phyloP scores from a whole-genome alignment of 2,329 filamentous ascomycete species.

The Gyromitra esculenta region DNA sequence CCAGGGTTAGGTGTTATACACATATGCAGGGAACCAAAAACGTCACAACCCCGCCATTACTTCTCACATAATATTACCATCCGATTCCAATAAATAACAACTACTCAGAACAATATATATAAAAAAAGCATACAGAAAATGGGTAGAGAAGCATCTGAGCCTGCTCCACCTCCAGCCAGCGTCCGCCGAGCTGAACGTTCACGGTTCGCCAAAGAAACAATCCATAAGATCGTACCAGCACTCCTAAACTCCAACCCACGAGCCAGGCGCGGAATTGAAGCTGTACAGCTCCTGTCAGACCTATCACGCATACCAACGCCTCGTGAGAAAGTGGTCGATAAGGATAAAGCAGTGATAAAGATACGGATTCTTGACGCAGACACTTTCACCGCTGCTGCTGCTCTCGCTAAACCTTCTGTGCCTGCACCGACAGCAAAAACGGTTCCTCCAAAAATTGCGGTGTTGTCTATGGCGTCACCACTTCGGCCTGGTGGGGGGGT shows the following conservation, averaged over 20 bases:
- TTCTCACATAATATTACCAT: background rate
- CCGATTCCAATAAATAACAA: background rate
- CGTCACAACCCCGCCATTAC: constrained; percentile 25
- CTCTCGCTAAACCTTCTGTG: constrained; percentile 57
- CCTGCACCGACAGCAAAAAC: constrained; percentile 51
- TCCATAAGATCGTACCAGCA: constrained; percentile 70
- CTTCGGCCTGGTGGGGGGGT: constrained; percentile 71
- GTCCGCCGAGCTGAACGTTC: constrained; percentile 60
- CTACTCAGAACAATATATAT: background rate
- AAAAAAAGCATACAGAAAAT: constrained; percentile 3
- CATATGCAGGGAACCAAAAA: background rate
- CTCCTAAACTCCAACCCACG: constrained; percentile 67
- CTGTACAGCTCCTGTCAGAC: constrained; percentile 63
- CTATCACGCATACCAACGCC: constrained; percentile 52
- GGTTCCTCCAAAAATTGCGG: constrained; percentile 62
- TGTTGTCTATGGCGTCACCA: constrained; percentile 73
- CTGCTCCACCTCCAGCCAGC: constrained; percentile 20
- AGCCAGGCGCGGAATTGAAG: constrained; percentile 67
- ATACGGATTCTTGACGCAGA: constrained; percentile 66
- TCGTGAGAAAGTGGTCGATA: constrained; percentile 23
- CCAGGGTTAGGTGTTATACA: constrained; percentile 17
- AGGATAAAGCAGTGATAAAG: constrained; percentile 56
- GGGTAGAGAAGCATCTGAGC: constrained; percentile 41
- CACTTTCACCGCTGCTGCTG: constrained; percentile 66
- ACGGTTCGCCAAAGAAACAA: constrained; percentile 68